Evolutionary conservation across 2,329 filamentous ascomycete genomes (phyloP).

Genomic region (Xylaria sp.): DNA sequence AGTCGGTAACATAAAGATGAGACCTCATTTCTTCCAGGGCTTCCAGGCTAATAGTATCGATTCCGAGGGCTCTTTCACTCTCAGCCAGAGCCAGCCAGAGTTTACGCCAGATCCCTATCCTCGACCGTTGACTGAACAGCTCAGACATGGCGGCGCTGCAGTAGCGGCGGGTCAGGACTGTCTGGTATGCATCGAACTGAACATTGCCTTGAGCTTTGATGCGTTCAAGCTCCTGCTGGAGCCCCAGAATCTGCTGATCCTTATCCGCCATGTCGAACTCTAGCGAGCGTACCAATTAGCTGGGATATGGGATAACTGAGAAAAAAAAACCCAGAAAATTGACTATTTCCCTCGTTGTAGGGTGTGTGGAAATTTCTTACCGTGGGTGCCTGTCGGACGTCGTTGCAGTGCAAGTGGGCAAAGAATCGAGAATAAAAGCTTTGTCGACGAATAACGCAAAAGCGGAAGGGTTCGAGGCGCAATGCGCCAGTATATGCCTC

Average conservation of each 20-base stretch:
- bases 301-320: no score
- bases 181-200: conserved; percentile 69
- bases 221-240: conserved; percentile 33
- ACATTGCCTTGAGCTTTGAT: conserved; percentile 22
- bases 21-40: conserved; percentile 81
- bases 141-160: conserved; percentile 79
- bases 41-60: conserved; percentile 75
- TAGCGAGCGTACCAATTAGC: not conserved
- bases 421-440: conserved; percentile 9
- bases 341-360: not conserved
- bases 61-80: conserved; percentile 81
- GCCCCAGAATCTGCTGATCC: conserved; percentile 30
- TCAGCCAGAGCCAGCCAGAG: conserved; percentile 89
- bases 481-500: conserved; percentile 20
- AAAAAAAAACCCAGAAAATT: not conserved
- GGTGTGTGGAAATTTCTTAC: conserved; percentile 9
- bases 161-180: conserved; percentile 77
- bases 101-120: conserved; percentile 78
- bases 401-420: conserved; percentile 11
- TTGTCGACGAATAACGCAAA: conserved; percentile 16
- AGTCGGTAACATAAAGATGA: conserved; percentile 79
- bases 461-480: conserved; percentile 1
- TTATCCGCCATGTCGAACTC: conserved; percentile 30
- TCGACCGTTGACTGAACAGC: conserved; percentile 81
- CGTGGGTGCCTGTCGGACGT: conserved; percentile 5